These are phyloP conservation scores for Colletotrichum siamense DNA, from an alignment of 2,329 filamentous ascomycete genomes.

Conservation along the genomic window DNA sequence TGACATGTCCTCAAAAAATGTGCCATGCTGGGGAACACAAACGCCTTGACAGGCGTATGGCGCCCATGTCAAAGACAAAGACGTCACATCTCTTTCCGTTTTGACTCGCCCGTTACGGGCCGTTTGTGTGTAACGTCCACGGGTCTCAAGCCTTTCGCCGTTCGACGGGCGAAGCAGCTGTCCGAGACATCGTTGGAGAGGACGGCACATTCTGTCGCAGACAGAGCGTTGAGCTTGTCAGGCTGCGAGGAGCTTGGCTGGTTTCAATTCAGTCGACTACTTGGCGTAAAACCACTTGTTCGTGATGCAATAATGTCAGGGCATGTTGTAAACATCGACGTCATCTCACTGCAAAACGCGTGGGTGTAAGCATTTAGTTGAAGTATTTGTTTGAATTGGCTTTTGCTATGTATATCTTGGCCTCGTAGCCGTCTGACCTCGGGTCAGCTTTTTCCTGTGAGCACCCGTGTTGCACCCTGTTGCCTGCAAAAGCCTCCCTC, in stretches of 20 bases:
- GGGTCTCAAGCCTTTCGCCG: not conserved
- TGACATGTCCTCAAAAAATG: not conserved
- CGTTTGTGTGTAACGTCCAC: not conserved
- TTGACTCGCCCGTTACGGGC: not conserved
- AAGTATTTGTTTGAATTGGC: not conserved
- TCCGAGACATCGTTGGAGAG: not conserved
- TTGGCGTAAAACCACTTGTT: not conserved
- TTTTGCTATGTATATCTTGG: not conserved
- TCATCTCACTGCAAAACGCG: too few species aligned
- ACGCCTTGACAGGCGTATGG: too few species aligned
- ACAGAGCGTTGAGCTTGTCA: not conserved
- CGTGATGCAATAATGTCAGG: too few species aligned
- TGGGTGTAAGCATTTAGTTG: not conserved
- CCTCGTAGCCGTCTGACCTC: not conserved
- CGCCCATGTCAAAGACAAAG: too few species aligned
- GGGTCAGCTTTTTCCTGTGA: not conserved
- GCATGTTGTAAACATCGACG: too few species aligned
- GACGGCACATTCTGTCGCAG: not conserved
- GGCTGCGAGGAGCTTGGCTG: not conserved
- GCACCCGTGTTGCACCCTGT: conserved; percentile 1
- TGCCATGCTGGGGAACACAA: too few species aligned
- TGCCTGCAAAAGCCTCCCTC: not conserved
- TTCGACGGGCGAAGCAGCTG: not conserved
- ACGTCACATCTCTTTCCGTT: too few species aligned
- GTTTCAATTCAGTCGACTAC: too few species aligned